Conservation (phyloP, 164 flowering plant genomes). For the Saururus chinensis region DNA sequence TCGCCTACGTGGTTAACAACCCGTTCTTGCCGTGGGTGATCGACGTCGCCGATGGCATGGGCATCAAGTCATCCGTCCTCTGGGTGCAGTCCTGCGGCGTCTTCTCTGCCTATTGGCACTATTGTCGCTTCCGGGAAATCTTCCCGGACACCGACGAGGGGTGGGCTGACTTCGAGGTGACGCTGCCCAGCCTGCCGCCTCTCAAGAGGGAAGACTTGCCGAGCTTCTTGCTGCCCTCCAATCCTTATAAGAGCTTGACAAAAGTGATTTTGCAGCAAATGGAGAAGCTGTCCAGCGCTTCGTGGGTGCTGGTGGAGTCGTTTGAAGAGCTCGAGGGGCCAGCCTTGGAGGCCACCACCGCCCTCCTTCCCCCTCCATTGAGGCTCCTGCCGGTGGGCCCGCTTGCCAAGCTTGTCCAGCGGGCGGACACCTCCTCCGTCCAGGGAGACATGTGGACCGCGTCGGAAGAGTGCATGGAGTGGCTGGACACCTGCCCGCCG, state of each 20-base stretch:
- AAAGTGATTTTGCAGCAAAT: conserved; percentile 37
- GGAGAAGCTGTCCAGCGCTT: conserved; percentile 40
- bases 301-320: conserved; percentile 54
- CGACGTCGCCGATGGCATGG: conserved; percentile 43
- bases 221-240: conserved; percentile 45
- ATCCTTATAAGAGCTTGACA: conserved; percentile 23
- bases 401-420: conserved; percentile 23
- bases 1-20: conserved; percentile 57
- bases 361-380: conserved; percentile 14
- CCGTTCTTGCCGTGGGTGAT: conserved; percentile 75
- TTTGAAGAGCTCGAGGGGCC: conserved; percentile 66
- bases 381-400: conserved; percentile 47
- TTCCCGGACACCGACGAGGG: conserved; percentile 29
- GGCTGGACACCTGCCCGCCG: conserved; percentile 41
- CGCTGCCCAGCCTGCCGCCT: conserved; percentile 47
- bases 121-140: conserved; percentile 21
- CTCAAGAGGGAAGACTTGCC: conserved; percentile 54
- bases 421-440: not conserved
- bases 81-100: conserved; percentile 79
- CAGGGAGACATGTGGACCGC: conserved; percentile 37
- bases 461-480: conserved; percentile 31
- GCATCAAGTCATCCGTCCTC: conserved; percentile 46
- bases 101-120: conserved; percentile 50
- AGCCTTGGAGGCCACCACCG: conserved; percentile 26
- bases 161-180: conserved; percentile 24